These are phyloP conservation scores for Corylus avellana DNA, from an alignment of 306 rosid genomes.

Conservation along the genomic window DNA sequence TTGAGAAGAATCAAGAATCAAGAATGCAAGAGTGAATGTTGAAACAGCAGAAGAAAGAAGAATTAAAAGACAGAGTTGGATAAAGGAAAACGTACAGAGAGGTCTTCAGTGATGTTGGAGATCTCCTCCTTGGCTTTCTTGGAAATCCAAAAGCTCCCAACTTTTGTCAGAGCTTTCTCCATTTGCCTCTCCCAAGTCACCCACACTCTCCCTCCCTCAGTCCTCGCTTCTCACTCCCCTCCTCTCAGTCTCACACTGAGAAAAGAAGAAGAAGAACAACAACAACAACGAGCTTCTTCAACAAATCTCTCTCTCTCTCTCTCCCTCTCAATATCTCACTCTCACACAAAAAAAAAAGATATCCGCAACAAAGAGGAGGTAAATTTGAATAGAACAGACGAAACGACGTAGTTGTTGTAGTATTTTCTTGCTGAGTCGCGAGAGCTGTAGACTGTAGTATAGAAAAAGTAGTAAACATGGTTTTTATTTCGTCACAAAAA, in stretches of 20 bases:
- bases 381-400: neutral
- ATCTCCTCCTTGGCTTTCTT: slow-evolving; percentile 50
- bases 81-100: slow-evolving; percentile 31
- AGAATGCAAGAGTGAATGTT: neutral
- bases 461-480: too few relatives aligned
- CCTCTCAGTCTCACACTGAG: slow-evolving; percentile 3
- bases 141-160: slow-evolving; percentile 50
- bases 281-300: neutral
- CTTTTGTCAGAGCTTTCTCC: slow-evolving; percentile 42
- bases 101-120: slow-evolving; percentile 36
- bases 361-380: neutral
- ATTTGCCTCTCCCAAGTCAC: slow-evolving; percentile 15
- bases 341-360: neutral
- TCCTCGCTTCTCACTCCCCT: neutral
- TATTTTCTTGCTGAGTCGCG: too few relatives aligned
- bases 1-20: neutral
- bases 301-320: neutral
- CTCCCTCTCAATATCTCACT: neutral
- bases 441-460: too few relatives aligned
- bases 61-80: neutral
- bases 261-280: slow-evolving; percentile 2
- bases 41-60: neutral
- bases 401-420: neutral
- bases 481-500: too few relatives aligned
- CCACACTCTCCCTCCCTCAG: neutral